Base-by-base conservation (phyloP, 2,329 filamentous ascomycete genomes). In the Trichoderma cornu-damae region DNA sequence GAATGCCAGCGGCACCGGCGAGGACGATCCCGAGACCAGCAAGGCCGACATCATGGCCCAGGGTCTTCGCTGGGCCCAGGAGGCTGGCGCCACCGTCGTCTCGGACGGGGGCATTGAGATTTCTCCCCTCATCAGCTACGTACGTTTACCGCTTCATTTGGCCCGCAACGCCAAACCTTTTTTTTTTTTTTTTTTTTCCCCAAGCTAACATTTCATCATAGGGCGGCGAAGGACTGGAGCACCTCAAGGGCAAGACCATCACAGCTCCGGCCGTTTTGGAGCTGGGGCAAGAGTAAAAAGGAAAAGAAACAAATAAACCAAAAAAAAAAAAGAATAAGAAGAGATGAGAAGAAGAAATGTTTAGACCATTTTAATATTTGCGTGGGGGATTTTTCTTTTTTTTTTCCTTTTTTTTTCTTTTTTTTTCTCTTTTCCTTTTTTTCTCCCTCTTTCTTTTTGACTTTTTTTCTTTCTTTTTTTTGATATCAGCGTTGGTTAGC, bases 11-110 rank as follows among this genome's bases (percentile, higher is more conserved):
- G 90, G 91, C 55, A 91, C 89, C 38, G 90, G 89, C 30, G 89
- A 96, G 75, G 94, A 99, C 69, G 90, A 96, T 72, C 89, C 90
- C 9, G 91, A 96, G 65, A 99, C 94, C 50, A 96, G 91, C 79
- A 90, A 87, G 75, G 80, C 79, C 63, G 90, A 97, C 70, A 95
- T 97, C 70, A 87, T 96, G 85, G 77, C 80, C 44, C 94, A 97
- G 75, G 94, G 94, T 43, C 84, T 85, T 73, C 86, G 89, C 66
- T 99, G 94, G 92, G 77, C 89, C 48, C 77, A 90, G 73, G 85
- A 82, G 56, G 90, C 87, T 6, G 94, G 93, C 47, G 91, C 84
- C 24, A 80, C 80, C 7, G 85, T 96, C 38, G 80, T 85, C 37
- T 86, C 84, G 60, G 79, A 81, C 12, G 77, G 77, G 34, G 93